A percentile compares a stretch with the other conserved stretches of the same genome.
Conservation (phyloP, 2,329 filamentous ascomycete genomes). For the Aspergillus sp. region DNA sequence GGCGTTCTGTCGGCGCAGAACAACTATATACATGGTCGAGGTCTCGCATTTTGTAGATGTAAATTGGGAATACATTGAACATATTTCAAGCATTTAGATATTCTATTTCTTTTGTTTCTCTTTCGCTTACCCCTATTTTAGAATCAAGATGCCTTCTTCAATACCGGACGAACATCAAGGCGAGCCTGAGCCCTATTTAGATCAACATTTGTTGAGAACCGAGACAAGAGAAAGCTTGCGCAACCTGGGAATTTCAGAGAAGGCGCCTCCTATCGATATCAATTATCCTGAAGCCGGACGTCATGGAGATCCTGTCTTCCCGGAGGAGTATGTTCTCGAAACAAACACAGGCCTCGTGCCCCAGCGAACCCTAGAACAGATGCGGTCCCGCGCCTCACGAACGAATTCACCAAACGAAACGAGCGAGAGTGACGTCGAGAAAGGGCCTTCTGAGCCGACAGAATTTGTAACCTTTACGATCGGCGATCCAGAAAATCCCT, state of each 20-base stretch:
- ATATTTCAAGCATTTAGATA: background rate
- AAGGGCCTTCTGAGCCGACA: slow-evolving; percentile 16
- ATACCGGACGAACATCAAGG: background rate
- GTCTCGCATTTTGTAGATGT: background rate
- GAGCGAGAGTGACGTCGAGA: slow-evolving; percentile 22
- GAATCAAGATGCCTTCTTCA: background rate
- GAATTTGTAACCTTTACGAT: slow-evolving; percentile 63
- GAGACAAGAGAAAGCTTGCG: slow-evolving; percentile 27
- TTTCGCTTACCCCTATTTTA: background rate
- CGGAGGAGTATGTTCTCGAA: slow-evolving; percentile 16
- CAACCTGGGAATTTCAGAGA: slow-evolving; percentile 23
- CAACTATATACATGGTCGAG: background rate
- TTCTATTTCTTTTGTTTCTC: background rate
- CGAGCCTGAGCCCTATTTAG: background rate
- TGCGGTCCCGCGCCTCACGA: slow-evolving; percentile 5
- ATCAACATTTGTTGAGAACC: background rate
- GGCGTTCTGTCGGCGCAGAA: background rate
- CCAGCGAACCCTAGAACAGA: slow-evolving; percentile 8
- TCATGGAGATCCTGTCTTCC: slow-evolving; percentile 10
- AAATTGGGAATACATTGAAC: background rate
- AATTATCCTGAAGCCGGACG: slow-evolving; percentile 30
- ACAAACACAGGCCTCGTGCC: slow-evolving; percentile 15
- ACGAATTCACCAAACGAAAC: background rate
- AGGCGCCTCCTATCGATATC: slow-evolving; percentile 22
- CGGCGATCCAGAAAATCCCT: slow-evolving; percentile 70